Evolutionary conservation across 2,329 filamentous ascomycete genomes (phyloP).

Genomic region (Sclerotinia spermophila): DNA sequence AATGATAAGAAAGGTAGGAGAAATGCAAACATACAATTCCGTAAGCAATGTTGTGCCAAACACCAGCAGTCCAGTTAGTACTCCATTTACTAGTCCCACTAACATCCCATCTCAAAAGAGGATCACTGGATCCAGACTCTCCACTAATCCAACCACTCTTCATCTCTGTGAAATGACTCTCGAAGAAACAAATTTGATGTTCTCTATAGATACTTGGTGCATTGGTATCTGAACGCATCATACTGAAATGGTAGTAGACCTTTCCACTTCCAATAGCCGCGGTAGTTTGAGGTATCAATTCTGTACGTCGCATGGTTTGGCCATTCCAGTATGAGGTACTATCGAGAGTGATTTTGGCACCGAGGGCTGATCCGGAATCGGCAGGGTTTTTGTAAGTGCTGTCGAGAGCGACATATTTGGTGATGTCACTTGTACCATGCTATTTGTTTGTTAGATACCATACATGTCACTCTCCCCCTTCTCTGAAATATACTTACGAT

Average conservation of each 20-base stretch:
- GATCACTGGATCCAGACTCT: conserved; percentile 43
- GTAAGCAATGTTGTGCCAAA: conserved; percentile 65
- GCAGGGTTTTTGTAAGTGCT: conserved; percentile 48
- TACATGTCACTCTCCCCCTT: neutral
- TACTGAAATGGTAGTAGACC: conserved; percentile 69
- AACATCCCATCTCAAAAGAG: conserved; percentile 63
- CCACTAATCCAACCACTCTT: conserved; percentile 62
- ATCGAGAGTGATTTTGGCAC: conserved; percentile 64
- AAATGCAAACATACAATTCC: conserved; percentile 49
- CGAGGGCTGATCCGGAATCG: conserved; percentile 58
- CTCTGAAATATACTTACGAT: conserved; percentile 42
- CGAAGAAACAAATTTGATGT: conserved; percentile 63
- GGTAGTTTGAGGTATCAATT: conserved; percentile 68
- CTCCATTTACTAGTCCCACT: conserved; percentile 60
- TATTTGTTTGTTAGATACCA: conserved; percentile 20
- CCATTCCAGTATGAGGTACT: conserved; percentile 67
- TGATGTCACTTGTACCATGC: conserved; percentile 52
- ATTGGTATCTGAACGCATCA: conserved; percentile 57
- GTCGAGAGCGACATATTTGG: conserved; percentile 44
- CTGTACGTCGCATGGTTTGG: conserved; percentile 68
- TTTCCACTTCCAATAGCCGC: conserved; percentile 63
- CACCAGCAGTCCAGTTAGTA: conserved; percentile 53
- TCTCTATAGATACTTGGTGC: conserved; percentile 59
- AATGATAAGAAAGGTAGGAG: neutral
- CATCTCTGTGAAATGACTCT: conserved; percentile 71